Conservation (phyloP, 2,329 filamentous ascomycete genomes). For the Chrysoporthe deuterocubensis region DNA sequence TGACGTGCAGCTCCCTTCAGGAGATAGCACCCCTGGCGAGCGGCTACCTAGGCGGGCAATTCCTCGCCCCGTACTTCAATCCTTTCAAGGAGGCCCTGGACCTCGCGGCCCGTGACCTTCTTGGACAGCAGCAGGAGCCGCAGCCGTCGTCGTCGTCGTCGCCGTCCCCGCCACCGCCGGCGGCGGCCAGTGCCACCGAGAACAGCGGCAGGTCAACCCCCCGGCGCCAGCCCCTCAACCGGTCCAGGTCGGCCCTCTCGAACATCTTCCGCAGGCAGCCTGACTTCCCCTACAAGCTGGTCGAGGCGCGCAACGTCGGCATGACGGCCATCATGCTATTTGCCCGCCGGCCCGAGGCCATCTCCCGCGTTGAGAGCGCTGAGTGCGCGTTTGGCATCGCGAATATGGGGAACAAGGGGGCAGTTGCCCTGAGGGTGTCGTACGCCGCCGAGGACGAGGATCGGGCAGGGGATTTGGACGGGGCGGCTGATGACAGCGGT, state of each 20-base stretch:
- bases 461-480: conserved; percentile 38
- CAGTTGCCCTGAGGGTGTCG: conserved; percentile 75
- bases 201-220: not conserved
- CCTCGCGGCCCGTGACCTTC: conserved; percentile 59
- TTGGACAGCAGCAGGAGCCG: conserved; percentile 12
- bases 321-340: conserved; percentile 92
- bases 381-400: conserved; percentile 83
- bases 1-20: conserved; percentile 70
- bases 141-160: conserved; percentile 10
- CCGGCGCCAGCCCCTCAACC: conserved; percentile 15
- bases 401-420: conserved; percentile 95
- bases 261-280: conserved; percentile 28
- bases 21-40: conserved; percentile 86
- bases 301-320: conserved; percentile 76
- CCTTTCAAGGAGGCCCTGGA: conserved; percentile 73
- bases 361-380: conserved; percentile 73
- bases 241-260: conserved; percentile 29
- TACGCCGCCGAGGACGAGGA: conserved; percentile 49
- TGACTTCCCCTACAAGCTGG: conserved; percentile 65
- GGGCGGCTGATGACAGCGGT: conserved; percentile 26
- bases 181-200: not conserved
- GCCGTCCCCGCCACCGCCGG: not conserved
- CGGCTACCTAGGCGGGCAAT: conserved; percentile 83
- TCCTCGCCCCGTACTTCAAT: conserved; percentile 75
- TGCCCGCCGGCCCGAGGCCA: conserved; percentile 63